phyloP scores from a whole-genome alignment of 768 basidiomycete species.

The Floccularia luteovirens region DNA sequence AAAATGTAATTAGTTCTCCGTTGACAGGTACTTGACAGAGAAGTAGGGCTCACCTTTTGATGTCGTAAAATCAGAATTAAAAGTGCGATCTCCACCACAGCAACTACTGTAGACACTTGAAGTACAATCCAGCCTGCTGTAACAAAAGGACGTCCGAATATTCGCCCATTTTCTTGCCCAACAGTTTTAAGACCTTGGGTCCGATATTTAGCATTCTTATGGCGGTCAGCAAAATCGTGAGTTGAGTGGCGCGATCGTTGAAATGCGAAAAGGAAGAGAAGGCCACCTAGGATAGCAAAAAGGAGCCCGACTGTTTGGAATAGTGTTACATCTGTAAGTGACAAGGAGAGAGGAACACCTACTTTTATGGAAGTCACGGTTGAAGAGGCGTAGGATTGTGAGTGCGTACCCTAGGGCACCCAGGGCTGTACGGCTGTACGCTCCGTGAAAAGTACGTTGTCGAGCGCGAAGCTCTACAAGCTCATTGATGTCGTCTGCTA shows the following conservation, averaged over 20 bases:
- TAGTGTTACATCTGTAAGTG: slow-evolving; percentile 1
- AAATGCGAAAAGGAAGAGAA: slow-evolving; percentile 53
- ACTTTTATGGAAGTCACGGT: slow-evolving; percentile 67
- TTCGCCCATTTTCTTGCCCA: slow-evolving; percentile 52
- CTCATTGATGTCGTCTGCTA: slow-evolving; percentile 45
- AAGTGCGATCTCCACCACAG: slow-evolving; percentile 56
- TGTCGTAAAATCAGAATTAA: slow-evolving; percentile 49
- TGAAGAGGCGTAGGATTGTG: slow-evolving; percentile 74
- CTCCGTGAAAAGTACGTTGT: slow-evolving; percentile 78
- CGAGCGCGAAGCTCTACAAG: slow-evolving; percentile 73
- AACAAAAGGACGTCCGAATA: slow-evolving; percentile 72
- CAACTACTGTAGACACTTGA: slow-evolving; percentile 51
- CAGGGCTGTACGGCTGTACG: slow-evolving; percentile 71
- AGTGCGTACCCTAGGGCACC: slow-evolving; percentile 68
- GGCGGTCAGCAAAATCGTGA: slow-evolving; percentile 71
- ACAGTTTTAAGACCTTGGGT: slow-evolving; percentile 40
- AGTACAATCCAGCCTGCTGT: slow-evolving; percentile 77
- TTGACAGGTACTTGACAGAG: not conserved
- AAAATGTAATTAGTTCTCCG: not conserved
- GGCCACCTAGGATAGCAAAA: slow-evolving; percentile 52
- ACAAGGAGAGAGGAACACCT: slow-evolving; percentile 17
- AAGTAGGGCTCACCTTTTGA: slow-evolving; percentile 10
- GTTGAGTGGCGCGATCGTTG: slow-evolving; percentile 57
- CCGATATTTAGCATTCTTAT: slow-evolving; percentile 26
- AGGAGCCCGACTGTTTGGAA: slow-evolving; percentile 42